These are phyloP conservation scores for Eimeria necatrix DNA, from an alignment of 169 alveolate genomes.

Conservation along the genomic window DNA sequence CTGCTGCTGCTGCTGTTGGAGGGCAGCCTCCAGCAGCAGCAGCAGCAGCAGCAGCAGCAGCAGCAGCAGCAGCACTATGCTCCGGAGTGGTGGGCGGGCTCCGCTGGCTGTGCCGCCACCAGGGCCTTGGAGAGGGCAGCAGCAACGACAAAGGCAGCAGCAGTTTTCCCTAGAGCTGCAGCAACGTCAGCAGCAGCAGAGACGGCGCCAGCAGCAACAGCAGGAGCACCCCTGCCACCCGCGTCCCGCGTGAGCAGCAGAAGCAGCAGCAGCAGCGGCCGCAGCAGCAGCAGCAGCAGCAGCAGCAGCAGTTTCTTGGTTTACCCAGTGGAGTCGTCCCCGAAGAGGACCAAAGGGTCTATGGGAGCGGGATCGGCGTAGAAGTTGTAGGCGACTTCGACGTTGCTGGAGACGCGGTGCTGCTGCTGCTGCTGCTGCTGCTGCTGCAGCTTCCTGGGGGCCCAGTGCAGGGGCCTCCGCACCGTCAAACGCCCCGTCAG, in stretches of 20 bases:
- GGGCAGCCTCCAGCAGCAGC: neutral
- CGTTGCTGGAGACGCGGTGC: neutral
- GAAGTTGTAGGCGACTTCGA: neutral
- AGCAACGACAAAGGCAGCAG: neutral
- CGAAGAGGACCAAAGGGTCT: neutral
- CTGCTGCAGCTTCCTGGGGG: neutral
- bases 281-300: neutral
- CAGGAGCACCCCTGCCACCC: neutral
- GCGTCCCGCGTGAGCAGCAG: neutral
- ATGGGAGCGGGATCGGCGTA: neutral
- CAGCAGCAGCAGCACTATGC: neutral
- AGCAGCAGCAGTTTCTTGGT: neutral
- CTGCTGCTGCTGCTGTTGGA: no score
- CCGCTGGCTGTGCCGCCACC: no score
- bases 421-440: no score
- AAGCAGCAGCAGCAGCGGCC: neutral
- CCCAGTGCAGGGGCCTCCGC: neutral
- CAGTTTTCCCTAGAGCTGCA: neutral
- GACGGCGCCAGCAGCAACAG: neutral
- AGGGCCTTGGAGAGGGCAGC: no score
- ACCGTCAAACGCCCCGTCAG: neutral
- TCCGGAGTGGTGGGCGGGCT: no score
- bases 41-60: neutral
- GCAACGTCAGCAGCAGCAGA: neutral
- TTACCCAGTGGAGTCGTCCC: constrained; percentile 3